Conservation (phyloP, 495 filamentous ascomycete genomes). For the Podospora fimiseda region DNA sequence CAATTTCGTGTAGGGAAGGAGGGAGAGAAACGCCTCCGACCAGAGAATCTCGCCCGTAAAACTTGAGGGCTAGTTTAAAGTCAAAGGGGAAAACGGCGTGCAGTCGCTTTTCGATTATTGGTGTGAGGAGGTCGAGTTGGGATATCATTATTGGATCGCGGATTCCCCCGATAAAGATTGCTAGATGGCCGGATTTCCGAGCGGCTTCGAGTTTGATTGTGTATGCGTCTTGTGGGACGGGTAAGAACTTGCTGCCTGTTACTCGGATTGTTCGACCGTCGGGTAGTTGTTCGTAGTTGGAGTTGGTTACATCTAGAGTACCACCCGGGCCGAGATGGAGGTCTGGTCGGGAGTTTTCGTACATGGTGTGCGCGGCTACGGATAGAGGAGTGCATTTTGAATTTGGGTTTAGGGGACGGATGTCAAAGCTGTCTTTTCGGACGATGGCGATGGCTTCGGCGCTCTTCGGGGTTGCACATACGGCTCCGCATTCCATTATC, state of each 20-base stretch:
- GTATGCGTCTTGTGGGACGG: conserved; percentile 18
- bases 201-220: conserved; percentile 44
- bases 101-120: conserved; percentile 16
- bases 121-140: conserved; percentile 25
- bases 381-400: conserved; percentile 37
- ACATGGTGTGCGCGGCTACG: conserved; percentile 47
- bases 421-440: conserved; percentile 38
- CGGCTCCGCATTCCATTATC: conserved; percentile 46
- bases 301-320: conserved; percentile 30
- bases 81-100: conserved; percentile 15
- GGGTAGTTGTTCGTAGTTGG: conserved; percentile 33
- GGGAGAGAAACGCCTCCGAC: background rate
- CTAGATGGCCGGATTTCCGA: conserved; percentile 33
- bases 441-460: conserved; percentile 31
- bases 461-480: conserved; percentile 44
- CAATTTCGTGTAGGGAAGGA: conserved; percentile 24
- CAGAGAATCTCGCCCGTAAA: conserved; percentile 29
- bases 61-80: conserved; percentile 34
- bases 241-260: conserved; percentile 31
- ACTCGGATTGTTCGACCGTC: conserved; percentile 36
- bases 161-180: conserved; percentile 41
- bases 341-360: conserved; percentile 47
- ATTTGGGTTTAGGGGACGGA: conserved; percentile 28
- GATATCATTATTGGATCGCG: conserved; percentile 28
- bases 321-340: conserved; percentile 42